Evolutionary conservation across 2,329 filamentous ascomycete genomes (phyloP).

Genomic region (Aspergillus tubingensis): DNA sequence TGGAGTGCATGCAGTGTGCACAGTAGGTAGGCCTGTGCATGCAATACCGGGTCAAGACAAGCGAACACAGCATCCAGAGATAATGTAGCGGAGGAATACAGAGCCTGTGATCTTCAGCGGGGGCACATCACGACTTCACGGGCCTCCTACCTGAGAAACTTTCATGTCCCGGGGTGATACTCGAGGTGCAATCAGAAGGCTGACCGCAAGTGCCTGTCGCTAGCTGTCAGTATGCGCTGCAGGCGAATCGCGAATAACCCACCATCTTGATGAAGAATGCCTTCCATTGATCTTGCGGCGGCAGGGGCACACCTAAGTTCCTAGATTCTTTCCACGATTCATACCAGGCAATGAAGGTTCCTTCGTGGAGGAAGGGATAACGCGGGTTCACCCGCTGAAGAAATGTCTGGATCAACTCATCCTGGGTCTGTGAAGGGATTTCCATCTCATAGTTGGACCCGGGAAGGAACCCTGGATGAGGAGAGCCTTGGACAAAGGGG

Average conservation of each 20-base stretch:
- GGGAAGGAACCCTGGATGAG: background rate
- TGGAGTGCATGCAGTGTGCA: constrained; percentile 7
- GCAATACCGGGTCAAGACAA: constrained; percentile 3
- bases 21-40: constrained; percentile 5
- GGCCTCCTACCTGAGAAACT: background rate
- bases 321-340: background rate
- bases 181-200: constrained; percentile 3
- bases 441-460: background rate
- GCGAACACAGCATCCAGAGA: constrained; percentile 1
- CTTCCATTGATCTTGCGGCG: background rate
- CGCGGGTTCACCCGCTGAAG: background rate
- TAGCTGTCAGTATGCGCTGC: background rate
- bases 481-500: background rate
- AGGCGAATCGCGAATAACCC: background rate
- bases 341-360: constrained; percentile 6
- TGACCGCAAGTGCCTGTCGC: background rate
- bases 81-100: background rate
- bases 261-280: constrained; percentile 7
- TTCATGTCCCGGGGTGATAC: background rate
- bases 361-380: constrained; percentile 7
- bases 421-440: background rate
- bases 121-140: too few relatives aligned
- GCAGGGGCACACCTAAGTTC: background rate
- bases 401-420: background rate
- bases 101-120: background rate